These are phyloP conservation scores for Plenodomus tracheiphilus DNA, from an alignment of 2,329 filamentous ascomycete species.

Conservation along the genomic window DNA sequence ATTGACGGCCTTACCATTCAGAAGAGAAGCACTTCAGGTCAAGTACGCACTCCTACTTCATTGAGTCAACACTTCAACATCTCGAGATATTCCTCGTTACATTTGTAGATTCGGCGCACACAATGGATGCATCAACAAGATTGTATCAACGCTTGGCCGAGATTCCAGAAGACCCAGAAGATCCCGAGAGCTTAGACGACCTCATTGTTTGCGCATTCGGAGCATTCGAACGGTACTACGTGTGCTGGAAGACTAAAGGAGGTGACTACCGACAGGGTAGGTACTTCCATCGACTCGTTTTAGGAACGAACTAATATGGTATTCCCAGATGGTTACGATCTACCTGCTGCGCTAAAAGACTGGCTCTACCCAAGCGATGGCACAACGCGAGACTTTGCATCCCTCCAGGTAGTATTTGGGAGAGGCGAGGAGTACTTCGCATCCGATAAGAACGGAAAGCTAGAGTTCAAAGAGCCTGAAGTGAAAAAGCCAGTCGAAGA, in stretches of 20 bases:
- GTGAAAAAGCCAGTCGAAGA: constrained; percentile 23
- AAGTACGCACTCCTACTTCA: too few species aligned
- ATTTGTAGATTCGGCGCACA: neutral
- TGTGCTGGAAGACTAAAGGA: constrained; percentile 44
- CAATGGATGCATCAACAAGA: constrained; percentile 36
- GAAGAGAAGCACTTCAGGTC: neutral
- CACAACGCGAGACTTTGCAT: constrained; percentile 35
- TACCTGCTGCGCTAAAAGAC: constrained; percentile 35
- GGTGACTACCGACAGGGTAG: constrained; percentile 44
- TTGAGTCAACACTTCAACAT: too few species aligned
- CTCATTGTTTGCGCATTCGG: constrained; percentile 46
- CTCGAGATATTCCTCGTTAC: neutral
- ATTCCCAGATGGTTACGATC: constrained; percentile 44
- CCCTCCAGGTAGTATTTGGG: constrained; percentile 45
- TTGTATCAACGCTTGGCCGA: constrained; percentile 38
- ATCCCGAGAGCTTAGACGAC: constrained; percentile 43
- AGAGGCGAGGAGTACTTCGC: constrained; percentile 47
- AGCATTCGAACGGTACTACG: constrained; percentile 46
- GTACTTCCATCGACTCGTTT: neutral
- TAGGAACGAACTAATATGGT: neutral
- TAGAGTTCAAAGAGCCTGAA: constrained; percentile 42
- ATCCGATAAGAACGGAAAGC: constrained; percentile 43
- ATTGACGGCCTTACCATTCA: neutral
- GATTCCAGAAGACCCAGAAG: constrained; percentile 34
- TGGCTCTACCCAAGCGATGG: constrained; percentile 42